These are phyloP conservation scores for Trypanosomatidae sp. DNA, from an alignment of 208 protist genomes.

Conservation along the genomic window DNA sequence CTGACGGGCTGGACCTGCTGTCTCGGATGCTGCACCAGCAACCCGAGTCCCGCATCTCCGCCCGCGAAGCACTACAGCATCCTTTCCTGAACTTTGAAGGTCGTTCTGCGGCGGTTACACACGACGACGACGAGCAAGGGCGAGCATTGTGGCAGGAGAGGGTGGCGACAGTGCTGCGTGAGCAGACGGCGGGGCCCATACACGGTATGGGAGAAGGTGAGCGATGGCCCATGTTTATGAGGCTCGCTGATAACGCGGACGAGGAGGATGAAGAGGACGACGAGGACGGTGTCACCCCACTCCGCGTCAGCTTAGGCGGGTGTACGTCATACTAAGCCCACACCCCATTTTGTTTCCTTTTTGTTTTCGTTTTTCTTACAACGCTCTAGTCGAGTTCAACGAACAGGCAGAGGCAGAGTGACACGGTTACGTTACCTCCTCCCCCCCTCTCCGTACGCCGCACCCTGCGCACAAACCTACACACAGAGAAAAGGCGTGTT, in stretches of 20 bases:
- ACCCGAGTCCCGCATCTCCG: constrained; percentile 58
- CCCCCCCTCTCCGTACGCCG: too few species aligned
- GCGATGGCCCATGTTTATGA: constrained; percentile 22
- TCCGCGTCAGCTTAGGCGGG: constrained; percentile 13
- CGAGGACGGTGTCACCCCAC: constrained; percentile 13
- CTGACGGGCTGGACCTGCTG: constrained; percentile 70
- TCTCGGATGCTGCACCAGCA: constrained; percentile 60
- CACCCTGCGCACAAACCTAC: background rate
- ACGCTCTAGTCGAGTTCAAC: background rate
- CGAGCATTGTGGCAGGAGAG: constrained; percentile 46
- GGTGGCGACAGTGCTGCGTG: constrained; percentile 25
- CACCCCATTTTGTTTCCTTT: background rate
- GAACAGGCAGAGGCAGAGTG: background rate
- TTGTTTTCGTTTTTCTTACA: background rate
- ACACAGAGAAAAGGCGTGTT: background rate
- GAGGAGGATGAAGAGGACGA: constrained; percentile 18
- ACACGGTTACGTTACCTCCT: background rate
- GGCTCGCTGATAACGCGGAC: constrained; percentile 18
- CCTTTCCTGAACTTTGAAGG: constrained; percentile 46
- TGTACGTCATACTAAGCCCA: constrained; percentile 4
- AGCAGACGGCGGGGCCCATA: constrained; percentile 1
- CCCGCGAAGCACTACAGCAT: constrained; percentile 56
- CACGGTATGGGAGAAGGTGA: background rate
- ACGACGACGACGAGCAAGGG: constrained; percentile 39
- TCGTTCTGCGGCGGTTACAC: background rate